phyloP scores from a whole-genome alignment of 1,139 yeast species.

The Arxiozyma heterogenica region DNA sequence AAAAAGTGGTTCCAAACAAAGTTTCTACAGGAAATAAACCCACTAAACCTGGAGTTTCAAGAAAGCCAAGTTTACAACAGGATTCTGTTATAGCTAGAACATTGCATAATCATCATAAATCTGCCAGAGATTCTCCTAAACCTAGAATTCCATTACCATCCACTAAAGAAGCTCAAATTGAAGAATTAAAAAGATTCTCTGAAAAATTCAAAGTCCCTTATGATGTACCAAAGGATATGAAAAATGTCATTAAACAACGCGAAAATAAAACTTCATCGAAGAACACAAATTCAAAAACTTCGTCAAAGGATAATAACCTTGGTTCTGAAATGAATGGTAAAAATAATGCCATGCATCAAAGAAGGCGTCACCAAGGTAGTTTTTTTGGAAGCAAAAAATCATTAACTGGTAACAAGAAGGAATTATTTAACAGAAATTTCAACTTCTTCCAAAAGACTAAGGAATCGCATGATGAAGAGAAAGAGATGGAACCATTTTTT shows the following conservation, averaged over 20 bases:
- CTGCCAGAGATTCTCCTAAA: constrained; percentile 6
- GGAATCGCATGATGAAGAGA: constrained; percentile 31
- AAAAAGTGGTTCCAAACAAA: not conserved
- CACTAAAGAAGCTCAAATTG: constrained; percentile 54
- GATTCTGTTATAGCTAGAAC: constrained; percentile 1
- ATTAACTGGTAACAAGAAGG: constrained; percentile 31
- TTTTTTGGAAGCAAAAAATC: constrained; percentile 36
- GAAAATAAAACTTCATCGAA: constrained; percentile 12
- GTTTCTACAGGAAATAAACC: not conserved
- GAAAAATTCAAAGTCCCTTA: constrained; percentile 73
- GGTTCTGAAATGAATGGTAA: not conserved
- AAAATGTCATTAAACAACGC: constrained; percentile 20
- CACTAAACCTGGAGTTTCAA: not conserved
- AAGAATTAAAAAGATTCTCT: constrained; percentile 74
- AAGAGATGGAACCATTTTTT: constrained; percentile 29
- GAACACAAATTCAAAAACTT: constrained; percentile 16
- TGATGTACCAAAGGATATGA: constrained; percentile 64
- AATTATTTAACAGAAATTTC: constrained; percentile 40
- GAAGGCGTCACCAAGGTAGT: constrained; percentile 22
- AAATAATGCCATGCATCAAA: constrained; percentile 13
- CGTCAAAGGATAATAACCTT: constrained; percentile 6
- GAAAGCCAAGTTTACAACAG: not conserved
- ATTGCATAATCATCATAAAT: constrained; percentile 4
- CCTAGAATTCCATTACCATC: constrained; percentile 9
- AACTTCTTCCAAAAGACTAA: constrained; percentile 44